These are phyloP conservation scores for Boletus reticuloceps DNA, from an alignment of 768 basidiomycete genomes.

Conservation along the genomic window DNA sequence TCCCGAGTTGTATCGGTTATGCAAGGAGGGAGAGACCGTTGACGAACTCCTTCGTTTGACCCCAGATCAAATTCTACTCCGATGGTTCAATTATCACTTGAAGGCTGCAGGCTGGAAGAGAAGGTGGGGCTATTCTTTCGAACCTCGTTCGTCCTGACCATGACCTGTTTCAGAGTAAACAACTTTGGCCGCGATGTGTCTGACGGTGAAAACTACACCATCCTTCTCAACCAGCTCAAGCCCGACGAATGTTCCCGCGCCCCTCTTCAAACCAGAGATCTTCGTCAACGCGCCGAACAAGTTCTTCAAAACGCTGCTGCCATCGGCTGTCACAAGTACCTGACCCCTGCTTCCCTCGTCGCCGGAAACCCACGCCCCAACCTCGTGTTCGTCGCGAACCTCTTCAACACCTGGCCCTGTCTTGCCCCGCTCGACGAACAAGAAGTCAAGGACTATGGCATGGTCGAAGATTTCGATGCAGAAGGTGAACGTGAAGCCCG, in stretches of 20 bases:
- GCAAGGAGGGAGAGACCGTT: conserved; percentile 96
- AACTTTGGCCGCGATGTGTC: conserved; percentile 98
- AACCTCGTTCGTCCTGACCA: neutral
- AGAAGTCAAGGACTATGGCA: conserved; percentile 87
- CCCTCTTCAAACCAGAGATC: conserved; percentile 82
- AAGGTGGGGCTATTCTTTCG: conserved; percentile 44
- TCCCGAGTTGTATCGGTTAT: conserved; percentile 92
- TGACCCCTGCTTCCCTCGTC: conserved; percentile 88
- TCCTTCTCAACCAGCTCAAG: too few species aligned
- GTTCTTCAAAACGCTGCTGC: conserved; percentile 91
- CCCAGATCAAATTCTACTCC: conserved; percentile 92
- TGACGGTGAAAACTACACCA: conserved; percentile 97
- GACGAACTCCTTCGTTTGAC: conserved; percentile 93
- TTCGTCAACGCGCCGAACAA: conserved; percentile 85
- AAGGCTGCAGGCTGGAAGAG: conserved; percentile 92
- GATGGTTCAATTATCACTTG: conserved; percentile 99
- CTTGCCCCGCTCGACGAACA: conserved; percentile 92
- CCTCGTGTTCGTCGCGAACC: conserved; percentile 95
- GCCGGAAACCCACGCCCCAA: conserved; percentile 96
- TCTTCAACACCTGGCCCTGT: conserved; percentile 97
- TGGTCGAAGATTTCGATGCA: conserved; percentile 95
- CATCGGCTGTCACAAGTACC: conserved; percentile 94
- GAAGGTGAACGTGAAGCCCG: conserved; percentile 98
- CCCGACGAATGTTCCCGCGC: conserved; percentile 83
- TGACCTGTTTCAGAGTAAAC: conserved; percentile 62